Conservation (phyloP, 2,329 filamentous ascomycete species). For the Penicillium sp. region DNA sequence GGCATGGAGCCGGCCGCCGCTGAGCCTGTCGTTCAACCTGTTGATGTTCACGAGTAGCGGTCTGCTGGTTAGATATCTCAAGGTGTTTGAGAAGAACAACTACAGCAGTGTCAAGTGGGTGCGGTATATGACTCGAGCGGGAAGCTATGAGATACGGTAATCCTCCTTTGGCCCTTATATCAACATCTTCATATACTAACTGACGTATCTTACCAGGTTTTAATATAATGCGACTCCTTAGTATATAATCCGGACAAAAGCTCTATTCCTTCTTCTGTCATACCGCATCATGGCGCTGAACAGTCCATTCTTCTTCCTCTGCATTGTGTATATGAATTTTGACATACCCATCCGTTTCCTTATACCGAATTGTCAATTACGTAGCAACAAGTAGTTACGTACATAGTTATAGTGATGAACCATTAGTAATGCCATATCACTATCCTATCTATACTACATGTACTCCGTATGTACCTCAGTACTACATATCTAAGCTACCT, state of each 20-base stretch:
- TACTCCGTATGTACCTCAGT: no score
- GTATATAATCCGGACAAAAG: background rate
- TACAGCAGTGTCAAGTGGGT: slow-evolving; percentile 99
- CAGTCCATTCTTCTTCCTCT: background rate
- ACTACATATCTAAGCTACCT: no score
- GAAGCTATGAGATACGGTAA: slow-evolving; percentile 93
- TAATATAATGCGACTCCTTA: background rate
- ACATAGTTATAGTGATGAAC: background rate
- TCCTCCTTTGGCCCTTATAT: background rate
- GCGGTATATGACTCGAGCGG: slow-evolving; percentile 95
- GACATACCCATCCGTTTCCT: slow-evolving; percentile 1
- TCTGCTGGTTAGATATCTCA: slow-evolving; percentile 85
- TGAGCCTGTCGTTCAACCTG: slow-evolving; percentile 87
- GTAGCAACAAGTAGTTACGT: no score
- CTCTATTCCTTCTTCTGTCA: slow-evolving; percentile 7
- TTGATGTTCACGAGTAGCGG: slow-evolving; percentile 98
- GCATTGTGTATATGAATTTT: slow-evolving; percentile 2
- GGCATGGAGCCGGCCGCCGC: slow-evolving; percentile 87
- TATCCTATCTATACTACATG: no score
- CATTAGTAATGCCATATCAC: background rate
- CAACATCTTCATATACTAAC: background rate
- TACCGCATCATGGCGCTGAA: slow-evolving; percentile 19
- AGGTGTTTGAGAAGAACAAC: slow-evolving; percentile 99
- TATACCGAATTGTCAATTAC: background rate
- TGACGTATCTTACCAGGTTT: background rate